phyloP scores from a whole-genome alignment of 2,329 filamentous ascomycete genomes.

The Penicillium psychrosexuale region DNA sequence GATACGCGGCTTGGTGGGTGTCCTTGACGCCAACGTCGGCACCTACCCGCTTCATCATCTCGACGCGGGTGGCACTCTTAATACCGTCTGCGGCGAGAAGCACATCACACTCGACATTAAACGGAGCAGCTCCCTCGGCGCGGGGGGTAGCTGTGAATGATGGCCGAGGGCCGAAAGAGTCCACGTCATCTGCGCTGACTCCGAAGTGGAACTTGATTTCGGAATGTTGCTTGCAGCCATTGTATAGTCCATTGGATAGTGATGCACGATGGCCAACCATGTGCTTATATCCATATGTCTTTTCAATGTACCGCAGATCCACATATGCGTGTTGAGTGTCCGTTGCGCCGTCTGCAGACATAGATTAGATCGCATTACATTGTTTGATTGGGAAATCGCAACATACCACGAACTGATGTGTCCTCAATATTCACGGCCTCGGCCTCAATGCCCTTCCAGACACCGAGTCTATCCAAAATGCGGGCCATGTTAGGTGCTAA shows the following conservation, averaged over 20 bases:
- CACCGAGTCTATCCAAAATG: conserved; percentile 68
- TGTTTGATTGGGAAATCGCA: neutral
- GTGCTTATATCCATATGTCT: conserved; percentile 70
- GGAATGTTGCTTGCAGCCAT: conserved; percentile 63
- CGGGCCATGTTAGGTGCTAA: conserved; percentile 78
- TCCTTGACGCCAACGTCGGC: conserved; percentile 44
- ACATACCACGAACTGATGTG: conserved; percentile 67
- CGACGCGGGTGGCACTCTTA: conserved; percentile 48
- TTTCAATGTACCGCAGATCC: conserved; percentile 62
- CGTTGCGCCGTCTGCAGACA: conserved; percentile 57
- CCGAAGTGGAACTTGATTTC: conserved; percentile 68
- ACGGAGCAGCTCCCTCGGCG: conserved; percentile 47
- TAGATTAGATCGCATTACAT: conserved; percentile 5
- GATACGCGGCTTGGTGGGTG: conserved; percentile 54
- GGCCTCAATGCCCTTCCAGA: conserved; percentile 66
- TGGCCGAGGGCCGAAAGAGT: conserved; percentile 59
- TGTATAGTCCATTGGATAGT: conserved; percentile 65
- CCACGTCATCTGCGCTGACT: conserved; percentile 54
- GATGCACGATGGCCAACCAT: conserved; percentile 76
- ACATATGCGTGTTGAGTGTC: conserved; percentile 69
- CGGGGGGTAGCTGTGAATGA: conserved; percentile 60
- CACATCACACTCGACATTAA: conserved; percentile 51
- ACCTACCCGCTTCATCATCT: conserved; percentile 41
- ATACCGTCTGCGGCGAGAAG: conserved; percentile 56
- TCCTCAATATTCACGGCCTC: conserved; percentile 69